phyloP scores from a whole-genome alignment of 2,329 filamentous ascomycete genomes.

The Colletotrichum lentis region DNA sequence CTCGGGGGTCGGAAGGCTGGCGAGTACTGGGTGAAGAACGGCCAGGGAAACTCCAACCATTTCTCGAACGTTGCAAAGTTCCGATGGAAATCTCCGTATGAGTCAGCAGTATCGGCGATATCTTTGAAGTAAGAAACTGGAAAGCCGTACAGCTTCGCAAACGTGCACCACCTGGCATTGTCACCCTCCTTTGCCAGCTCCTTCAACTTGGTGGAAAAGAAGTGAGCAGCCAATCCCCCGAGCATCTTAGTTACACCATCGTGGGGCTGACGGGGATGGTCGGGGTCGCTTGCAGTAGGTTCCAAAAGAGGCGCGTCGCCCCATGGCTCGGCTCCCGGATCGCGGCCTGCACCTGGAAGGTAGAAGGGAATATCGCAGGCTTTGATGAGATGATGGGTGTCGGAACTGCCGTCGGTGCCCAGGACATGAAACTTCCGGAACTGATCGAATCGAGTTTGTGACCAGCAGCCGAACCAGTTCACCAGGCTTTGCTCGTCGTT shows the following conservation, averaged over 20 bases:
- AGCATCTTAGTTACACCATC: background rate
- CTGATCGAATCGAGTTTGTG: slow-evolving; percentile 56
- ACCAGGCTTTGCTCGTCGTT: slow-evolving; percentile 70
- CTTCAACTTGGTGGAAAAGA: slow-evolving; percentile 41
- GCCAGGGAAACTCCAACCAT: slow-evolving; percentile 48
- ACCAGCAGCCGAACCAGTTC: slow-evolving; percentile 71
- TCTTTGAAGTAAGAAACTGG: slow-evolving; percentile 55
- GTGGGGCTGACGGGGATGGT: background rate
- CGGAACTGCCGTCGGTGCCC: slow-evolving; percentile 51
- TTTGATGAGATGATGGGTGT: slow-evolving; percentile 21
- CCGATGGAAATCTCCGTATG: slow-evolving; percentile 44
- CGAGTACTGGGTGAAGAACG: slow-evolving; percentile 39
- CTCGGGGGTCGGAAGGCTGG: background rate
- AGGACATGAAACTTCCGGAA: slow-evolving; percentile 65
- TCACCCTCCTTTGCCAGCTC: slow-evolving; percentile 21
- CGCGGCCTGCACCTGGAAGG: slow-evolving; percentile 26
- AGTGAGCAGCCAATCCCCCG: slow-evolving; percentile 27
- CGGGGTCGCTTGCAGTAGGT: background rate
- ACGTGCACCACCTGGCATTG: background rate
- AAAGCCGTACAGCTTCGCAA: slow-evolving; percentile 47
- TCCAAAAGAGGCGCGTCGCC: background rate
- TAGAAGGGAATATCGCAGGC: slow-evolving; percentile 27
- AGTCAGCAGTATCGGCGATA: slow-evolving; percentile 47
- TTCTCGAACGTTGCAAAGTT: slow-evolving; percentile 45
- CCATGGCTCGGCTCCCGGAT: slow-evolving; percentile 23